Percentiles rank a stretch among this genome's conserved stretches.
Evolutionary conservation across 139 green algal genomes (phyloP).

Genomic region (Helicosporidium sp.): DNA sequence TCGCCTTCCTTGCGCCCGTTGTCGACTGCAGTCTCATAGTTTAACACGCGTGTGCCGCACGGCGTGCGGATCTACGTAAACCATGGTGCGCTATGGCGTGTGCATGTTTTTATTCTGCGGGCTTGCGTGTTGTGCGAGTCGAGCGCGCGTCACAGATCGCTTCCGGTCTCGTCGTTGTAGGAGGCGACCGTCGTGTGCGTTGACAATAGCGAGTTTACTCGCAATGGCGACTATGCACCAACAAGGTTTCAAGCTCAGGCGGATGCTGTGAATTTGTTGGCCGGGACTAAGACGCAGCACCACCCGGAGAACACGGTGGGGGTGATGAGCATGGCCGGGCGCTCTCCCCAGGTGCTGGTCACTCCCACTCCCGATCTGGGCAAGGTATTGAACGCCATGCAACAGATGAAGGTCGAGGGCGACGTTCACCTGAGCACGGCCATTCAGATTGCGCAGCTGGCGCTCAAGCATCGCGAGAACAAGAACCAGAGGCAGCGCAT

Average conservation of each 20-base stretch:
- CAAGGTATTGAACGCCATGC: constrained; percentile 81
- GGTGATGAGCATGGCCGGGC: constrained; percentile 90
- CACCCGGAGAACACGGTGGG: constrained; percentile 96
- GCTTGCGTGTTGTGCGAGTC: no score
- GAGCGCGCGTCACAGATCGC: no score
- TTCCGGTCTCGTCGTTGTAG: constrained; percentile 10
- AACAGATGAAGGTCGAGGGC: constrained; percentile 66
- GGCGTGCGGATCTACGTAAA: no score
- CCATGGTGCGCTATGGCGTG: no score
- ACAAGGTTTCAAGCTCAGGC: constrained; percentile 80
- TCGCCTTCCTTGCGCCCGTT: no score
- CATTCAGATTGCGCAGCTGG: constrained; percentile 92
- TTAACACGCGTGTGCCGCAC: no score
- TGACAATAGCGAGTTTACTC: constrained; percentile 90
- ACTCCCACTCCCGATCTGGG: constrained; percentile 91
- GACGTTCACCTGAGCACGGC: constrained; percentile 55
- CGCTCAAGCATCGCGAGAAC: constrained; percentile 96
- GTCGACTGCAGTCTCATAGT: no score
- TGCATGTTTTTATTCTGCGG: no score
- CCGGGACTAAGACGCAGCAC: constrained; percentile 83
- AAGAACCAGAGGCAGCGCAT: constrained; percentile 97
- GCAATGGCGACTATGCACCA: constrained; percentile 86
- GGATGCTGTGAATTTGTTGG: constrained; percentile 92
- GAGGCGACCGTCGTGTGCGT: constrained; percentile 82
- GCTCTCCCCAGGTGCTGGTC: constrained; percentile 74